These are phyloP conservation scores for Chlamydomonas applanata DNA, from an alignment of 139 green algal genomes.

Conservation along the genomic window DNA sequence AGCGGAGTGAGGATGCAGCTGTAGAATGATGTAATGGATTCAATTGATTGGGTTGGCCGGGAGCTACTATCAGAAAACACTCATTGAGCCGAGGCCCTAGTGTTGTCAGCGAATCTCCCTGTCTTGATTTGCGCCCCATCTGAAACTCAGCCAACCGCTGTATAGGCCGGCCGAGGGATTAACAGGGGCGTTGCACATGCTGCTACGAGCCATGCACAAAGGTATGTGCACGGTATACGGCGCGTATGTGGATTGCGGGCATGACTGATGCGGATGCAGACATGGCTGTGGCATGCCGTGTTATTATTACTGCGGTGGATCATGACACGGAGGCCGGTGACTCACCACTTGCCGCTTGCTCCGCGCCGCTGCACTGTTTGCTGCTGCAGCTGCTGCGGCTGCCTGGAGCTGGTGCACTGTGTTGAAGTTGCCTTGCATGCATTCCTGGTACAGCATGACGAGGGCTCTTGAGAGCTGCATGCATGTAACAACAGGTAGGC, in stretches of 20 bases:
- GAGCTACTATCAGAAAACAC: slow-evolving; percentile 57
- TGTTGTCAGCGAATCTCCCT: slow-evolving; percentile 55
- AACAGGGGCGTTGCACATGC: slow-evolving; percentile 18
- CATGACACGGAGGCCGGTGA: background rate
- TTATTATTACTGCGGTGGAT: no score
- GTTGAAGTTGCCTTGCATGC: slow-evolving; percentile 29
- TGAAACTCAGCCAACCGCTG: slow-evolving; percentile 41
- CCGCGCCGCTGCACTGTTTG: slow-evolving; percentile 7
- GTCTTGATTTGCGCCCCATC: slow-evolving; percentile 27
- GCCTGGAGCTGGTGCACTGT: slow-evolving; percentile 42
- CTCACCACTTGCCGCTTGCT: slow-evolving; percentile 56
- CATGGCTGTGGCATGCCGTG: no score
- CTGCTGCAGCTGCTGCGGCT: slow-evolving; percentile 19
- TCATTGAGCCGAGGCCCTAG: slow-evolving; percentile 23
- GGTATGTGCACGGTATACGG: no score
- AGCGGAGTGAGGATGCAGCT: background rate
- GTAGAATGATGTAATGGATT: background rate
- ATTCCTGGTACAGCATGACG: slow-evolving; percentile 54
- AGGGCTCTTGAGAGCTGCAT: slow-evolving; percentile 52
- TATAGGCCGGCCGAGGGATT: slow-evolving; percentile 33
- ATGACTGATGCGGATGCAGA: no score
- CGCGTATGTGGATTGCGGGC: no score
- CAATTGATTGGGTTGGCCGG: background rate
- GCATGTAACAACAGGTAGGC: background rate
- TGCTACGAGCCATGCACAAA: no score